phyloP scores from a whole-genome alignment of 2,329 filamentous ascomycete genomes.

The Fusarium neocosmosporiellum region DNA sequence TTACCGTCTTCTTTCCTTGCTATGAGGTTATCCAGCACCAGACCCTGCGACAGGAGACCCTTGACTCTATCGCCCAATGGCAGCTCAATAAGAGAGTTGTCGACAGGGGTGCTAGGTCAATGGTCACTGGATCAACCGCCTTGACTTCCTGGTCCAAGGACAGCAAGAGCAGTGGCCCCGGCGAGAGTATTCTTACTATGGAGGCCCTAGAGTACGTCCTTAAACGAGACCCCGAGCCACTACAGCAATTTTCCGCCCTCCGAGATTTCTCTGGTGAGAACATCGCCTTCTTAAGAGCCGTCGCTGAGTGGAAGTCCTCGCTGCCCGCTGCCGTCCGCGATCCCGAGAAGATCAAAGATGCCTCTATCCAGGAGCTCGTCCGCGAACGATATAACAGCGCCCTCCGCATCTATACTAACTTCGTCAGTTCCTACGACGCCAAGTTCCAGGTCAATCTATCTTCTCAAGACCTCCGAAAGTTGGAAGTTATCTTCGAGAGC shows the following conservation, averaged over 20 bases:
- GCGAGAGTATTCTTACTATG: slow-evolving; percentile 52
- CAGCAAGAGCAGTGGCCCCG: slow-evolving; percentile 44
- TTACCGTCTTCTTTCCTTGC: slow-evolving; percentile 72
- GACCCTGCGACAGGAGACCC: slow-evolving; percentile 57
- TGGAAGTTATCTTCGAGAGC: slow-evolving; percentile 67
- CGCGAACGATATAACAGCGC: slow-evolving; percentile 69
- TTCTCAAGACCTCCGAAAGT: slow-evolving; percentile 63
- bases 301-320: slow-evolving; percentile 58
- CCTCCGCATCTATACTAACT: slow-evolving; percentile 53
- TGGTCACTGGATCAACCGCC: slow-evolving; percentile 51
- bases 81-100: slow-evolving; percentile 53
- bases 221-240: slow-evolving; percentile 65
- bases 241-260: slow-evolving; percentile 73
- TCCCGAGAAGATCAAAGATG: slow-evolving; percentile 33
- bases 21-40: slow-evolving; percentile 63
- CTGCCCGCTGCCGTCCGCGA: slow-evolving; percentile 40
- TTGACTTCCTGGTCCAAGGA: slow-evolving; percentile 51
- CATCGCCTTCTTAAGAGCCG: slow-evolving; percentile 69
- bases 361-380: slow-evolving; percentile 46
- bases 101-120: slow-evolving; percentile 46
- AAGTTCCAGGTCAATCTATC: slow-evolving; percentile 76
- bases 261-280: slow-evolving; percentile 78
- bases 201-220: slow-evolving; percentile 64
- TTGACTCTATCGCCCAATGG: slow-evolving; percentile 62
- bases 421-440: slow-evolving; percentile 52